phyloP scores from a whole-genome alignment of 2,329 filamentous ascomycete genomes.

The Fusarium sp. region DNA sequence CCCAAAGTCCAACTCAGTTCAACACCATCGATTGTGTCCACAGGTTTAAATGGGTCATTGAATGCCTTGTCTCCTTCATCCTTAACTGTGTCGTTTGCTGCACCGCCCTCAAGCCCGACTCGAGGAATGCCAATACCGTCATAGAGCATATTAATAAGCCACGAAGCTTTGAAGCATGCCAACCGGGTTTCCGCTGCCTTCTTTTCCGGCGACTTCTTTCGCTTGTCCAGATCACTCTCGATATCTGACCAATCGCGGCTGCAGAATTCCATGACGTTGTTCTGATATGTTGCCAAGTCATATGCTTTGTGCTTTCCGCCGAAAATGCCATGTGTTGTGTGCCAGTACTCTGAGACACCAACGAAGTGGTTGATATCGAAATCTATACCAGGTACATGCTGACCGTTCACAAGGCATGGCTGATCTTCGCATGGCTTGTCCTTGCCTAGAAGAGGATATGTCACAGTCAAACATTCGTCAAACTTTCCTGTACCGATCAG shows the following conservation, averaged over 20 bases:
- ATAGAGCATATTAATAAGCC: constrained; percentile 96
- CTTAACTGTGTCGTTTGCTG: constrained; percentile 78
- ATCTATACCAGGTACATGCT: constrained; percentile 94
- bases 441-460: constrained; percentile 89
- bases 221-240: constrained; percentile 70
- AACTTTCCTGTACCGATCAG: constrained; percentile 90
- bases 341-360: constrained; percentile 98
- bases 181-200: constrained; percentile 84
- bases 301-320: constrained; percentile 84
- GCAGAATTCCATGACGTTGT: constrained; percentile 87
- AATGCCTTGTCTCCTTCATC: constrained; percentile 77
- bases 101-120: constrained; percentile 78
- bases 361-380: constrained; percentile 98
- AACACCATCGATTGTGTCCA: constrained; percentile 90
- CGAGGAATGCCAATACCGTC: constrained; percentile 95
- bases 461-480: constrained; percentile 83
- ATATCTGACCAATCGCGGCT: constrained; percentile 85
- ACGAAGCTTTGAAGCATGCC: constrained; percentile 97
- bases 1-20: constrained; percentile 98
- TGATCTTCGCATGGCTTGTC: constrained; percentile 84
- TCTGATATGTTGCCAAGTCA: constrained; percentile 90
- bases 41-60: constrained; percentile 87
- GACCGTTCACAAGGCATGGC: constrained; percentile 90
- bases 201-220: constrained; percentile 81
- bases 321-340: constrained; percentile 96